A percentile compares a stretch with the other conserved stretches of the same genome.
Conservation (phyloP, 257 asterid species). For the Cordia subcordata region DNA sequence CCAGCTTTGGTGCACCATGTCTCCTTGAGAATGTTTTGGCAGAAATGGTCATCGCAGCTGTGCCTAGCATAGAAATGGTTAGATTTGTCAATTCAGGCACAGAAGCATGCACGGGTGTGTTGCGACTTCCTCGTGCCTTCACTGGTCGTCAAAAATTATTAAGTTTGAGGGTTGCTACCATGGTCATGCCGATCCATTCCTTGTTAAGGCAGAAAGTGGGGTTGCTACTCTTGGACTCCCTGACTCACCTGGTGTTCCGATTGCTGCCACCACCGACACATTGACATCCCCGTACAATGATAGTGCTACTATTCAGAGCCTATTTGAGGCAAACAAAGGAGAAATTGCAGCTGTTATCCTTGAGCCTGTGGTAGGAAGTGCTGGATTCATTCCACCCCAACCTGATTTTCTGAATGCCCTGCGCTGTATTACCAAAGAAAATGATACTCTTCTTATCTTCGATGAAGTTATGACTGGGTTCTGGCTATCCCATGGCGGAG, state of each 20-base stretch:
- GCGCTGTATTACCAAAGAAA: slow-evolving; percentile 54
- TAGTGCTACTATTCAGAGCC: slow-evolving; percentile 50
- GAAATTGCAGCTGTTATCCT: slow-evolving; percentile 75
- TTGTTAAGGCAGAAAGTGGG: slow-evolving; percentile 98
- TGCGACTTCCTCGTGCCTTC: slow-evolving; percentile 92
- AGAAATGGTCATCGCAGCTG: slow-evolving; percentile 94
- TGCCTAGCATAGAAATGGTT: slow-evolving; percentile 97
- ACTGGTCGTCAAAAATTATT: slow-evolving; percentile 72
- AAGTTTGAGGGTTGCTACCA: slow-evolving; percentile 99
- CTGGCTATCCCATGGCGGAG: slow-evolving; percentile 89
- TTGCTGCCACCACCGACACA: slow-evolving; percentile 63
- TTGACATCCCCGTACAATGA: slow-evolving; percentile 83
- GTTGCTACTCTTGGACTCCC: slow-evolving; percentile 98
- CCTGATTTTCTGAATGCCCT: slow-evolving; percentile 67
- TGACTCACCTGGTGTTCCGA: slow-evolving; percentile 99
- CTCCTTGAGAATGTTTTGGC: slow-evolving; percentile 87
- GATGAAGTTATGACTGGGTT: slow-evolving; percentile 99
- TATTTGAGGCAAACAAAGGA: slow-evolving; percentile 74
- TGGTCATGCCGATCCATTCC: slow-evolving; percentile 98
- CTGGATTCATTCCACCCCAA: slow-evolving; percentile 81
- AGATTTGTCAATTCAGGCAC: slow-evolving; percentile 98
- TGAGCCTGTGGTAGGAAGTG: slow-evolving; percentile 93
- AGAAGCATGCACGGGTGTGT: slow-evolving; percentile 97
- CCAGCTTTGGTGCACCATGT: slow-evolving; percentile 99
- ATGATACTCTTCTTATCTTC: slow-evolving; percentile 65